A percentile compares a stretch with the other conserved stretches of the same genome.
These are phyloP conservation scores for Capsicum baccatum DNA, from an alignment of 257 asterid species.

Conservation along the genomic window DNA sequence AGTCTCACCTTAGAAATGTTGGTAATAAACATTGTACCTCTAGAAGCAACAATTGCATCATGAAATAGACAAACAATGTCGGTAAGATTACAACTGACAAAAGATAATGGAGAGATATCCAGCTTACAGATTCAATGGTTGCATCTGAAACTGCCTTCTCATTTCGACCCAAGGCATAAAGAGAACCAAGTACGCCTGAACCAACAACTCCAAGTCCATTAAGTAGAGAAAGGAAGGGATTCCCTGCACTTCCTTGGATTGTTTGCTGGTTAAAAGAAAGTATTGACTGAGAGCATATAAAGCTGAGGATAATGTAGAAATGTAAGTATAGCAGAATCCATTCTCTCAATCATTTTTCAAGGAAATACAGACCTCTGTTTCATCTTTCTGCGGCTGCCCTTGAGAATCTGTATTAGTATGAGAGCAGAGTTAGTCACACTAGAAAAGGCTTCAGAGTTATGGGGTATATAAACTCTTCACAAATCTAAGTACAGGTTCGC, in stretches of 20 bases:
- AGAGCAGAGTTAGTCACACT: slow-evolving; percentile 28
- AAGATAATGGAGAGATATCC: neutral
- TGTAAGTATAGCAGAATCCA: slow-evolving; percentile 26
- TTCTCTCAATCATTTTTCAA: slow-evolving; percentile 30
- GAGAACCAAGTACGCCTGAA: slow-evolving; percentile 70
- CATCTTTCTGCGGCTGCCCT: slow-evolving; percentile 43
- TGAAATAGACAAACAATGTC: neutral
- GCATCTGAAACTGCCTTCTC: slow-evolving; percentile 60
- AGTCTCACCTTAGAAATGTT: neutral
- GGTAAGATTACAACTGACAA: neutral
- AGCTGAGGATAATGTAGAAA: slow-evolving; percentile 32
- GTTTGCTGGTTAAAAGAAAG: slow-evolving; percentile 48
- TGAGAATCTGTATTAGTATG: slow-evolving; percentile 56
- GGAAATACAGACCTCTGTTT: slow-evolving; percentile 57
- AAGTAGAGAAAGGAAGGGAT: slow-evolving; percentile 59
- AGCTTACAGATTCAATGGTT: slow-evolving; percentile 74
- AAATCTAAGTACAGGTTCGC: neutral
- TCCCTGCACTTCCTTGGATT: slow-evolving; percentile 46
- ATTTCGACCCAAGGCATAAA: slow-evolving; percentile 59
- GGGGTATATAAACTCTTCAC: neutral
- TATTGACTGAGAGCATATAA: slow-evolving; percentile 37
- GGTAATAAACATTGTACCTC: neutral
- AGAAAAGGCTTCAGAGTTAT: slow-evolving; percentile 22
- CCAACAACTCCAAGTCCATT: slow-evolving; percentile 65
- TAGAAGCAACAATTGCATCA: neutral